A percentile compares a stretch with the other conserved stretches of the same genome.
Conservation (phyloP, 805 yeast genomes). For the Metschnikowia amazonensis region DNA sequence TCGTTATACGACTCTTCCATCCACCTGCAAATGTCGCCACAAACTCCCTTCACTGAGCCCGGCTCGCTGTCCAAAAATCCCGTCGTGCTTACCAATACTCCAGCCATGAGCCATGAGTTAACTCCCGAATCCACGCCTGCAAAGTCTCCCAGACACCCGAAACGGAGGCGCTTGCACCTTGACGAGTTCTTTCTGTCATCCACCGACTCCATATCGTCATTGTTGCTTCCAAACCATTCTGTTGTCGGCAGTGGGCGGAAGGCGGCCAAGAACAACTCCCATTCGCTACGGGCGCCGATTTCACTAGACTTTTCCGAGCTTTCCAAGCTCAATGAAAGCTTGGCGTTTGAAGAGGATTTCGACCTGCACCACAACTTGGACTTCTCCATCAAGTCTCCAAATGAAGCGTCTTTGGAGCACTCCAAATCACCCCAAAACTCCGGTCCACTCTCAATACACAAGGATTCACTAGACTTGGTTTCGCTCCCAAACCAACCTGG, state of each 20-base stretch:
- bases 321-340: constrained; percentile 20
- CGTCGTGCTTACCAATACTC: neutral
- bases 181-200: constrained; percentile 12
- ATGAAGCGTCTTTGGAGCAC: neutral
- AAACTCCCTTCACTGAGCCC: neutral
- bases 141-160: constrained; percentile 22
- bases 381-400: too few relatives aligned
- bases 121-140: constrained; percentile 36
- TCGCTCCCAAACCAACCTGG: neutral
- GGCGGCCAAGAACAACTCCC: constrained; percentile 7
- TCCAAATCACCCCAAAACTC: neutral
- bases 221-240: constrained; percentile 36
- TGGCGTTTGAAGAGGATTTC: constrained; percentile 26
- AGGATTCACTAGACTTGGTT: neutral
- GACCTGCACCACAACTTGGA: neutral
- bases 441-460: neutral
- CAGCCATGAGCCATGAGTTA: constrained; percentile 4
- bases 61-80: neutral
- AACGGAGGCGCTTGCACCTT: constrained; percentile 17
- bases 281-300: constrained; percentile 7
- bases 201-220: constrained; percentile 21
- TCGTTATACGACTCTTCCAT: constrained; percentile 5
- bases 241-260: constrained; percentile 37
- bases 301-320: constrained; percentile 20
- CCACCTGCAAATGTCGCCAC: neutral